Evolutionary conservation across 352 stramenopile species (phyloP).

Genomic region (Phytophthora brassicae): DNA sequence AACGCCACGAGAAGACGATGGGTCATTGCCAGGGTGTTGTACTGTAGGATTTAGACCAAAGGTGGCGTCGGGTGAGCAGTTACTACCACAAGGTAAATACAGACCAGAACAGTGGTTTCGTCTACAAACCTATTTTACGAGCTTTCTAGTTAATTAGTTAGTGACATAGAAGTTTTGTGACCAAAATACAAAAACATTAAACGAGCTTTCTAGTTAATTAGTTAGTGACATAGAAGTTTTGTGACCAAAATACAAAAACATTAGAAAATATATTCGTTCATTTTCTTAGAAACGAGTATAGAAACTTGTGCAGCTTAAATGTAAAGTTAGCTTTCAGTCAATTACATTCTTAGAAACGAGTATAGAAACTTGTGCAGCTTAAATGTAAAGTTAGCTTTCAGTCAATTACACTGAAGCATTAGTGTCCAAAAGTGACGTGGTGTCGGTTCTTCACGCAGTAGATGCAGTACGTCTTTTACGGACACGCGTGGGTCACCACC

Average conservation of each 20-base stretch:
- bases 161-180: too few relatives aligned
- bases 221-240: too few relatives aligned
- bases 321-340: too few relatives aligned
- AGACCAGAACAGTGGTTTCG: too few relatives aligned
- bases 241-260: too few relatives aligned
- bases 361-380: not conserved
- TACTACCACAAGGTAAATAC: too few relatives aligned
- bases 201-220: too few relatives aligned
- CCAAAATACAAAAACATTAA: too few relatives aligned
- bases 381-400: too few relatives aligned
- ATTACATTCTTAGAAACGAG: constrained; percentile 9
- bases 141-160: too few relatives aligned
- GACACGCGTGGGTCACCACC: constrained; percentile 22
- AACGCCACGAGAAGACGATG: not conserved
- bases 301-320: not conserved
- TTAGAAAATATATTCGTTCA: too few relatives aligned
- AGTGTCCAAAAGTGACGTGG: constrained; percentile 1
- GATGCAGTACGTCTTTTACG: constrained; percentile 27
- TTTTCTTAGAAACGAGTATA: not conserved
- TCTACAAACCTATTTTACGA: too few relatives aligned
- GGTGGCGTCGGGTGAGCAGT: not conserved
- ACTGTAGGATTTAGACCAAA: not conserved
- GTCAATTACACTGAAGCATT: constrained; percentile 6
- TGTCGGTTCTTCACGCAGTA: constrained; percentile 10
- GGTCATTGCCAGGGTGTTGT: constrained; percentile 9